phyloP scores from a whole-genome alignment of 495 filamentous ascomycete species.

The Arthonia radiata region DNA sequence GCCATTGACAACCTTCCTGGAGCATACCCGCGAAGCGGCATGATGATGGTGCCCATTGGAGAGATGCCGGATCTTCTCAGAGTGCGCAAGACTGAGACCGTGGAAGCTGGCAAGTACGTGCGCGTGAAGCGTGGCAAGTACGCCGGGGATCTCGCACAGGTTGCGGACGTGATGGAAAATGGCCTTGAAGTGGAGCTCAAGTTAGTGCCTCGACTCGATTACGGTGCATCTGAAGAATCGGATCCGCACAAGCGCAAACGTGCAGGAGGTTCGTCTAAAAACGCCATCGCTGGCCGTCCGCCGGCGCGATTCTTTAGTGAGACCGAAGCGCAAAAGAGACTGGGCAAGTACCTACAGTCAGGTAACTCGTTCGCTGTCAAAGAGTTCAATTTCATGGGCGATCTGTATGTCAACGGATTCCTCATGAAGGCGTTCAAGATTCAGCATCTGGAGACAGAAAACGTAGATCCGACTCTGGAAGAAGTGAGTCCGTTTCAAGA shows the following conservation, averaged over 20 bases:
- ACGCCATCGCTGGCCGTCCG: conserved; percentile 27
- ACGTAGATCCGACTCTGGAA: conserved; percentile 81
- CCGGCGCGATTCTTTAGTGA: conserved; percentile 87
- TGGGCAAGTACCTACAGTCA: conserved; percentile 38
- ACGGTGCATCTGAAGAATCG: conserved; percentile 19
- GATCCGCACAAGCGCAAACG: conserved; percentile 64
- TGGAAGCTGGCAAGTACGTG: conserved; percentile 77
- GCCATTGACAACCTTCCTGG: conserved; percentile 63
- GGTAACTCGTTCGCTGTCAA: conserved; percentile 35
- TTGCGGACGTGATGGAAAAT: conserved; percentile 80
- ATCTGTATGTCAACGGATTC: conserved; percentile 82
- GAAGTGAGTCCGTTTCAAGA: conserved; percentile 88
- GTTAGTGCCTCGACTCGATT: conserved; percentile 76
- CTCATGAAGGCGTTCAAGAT: conserved; percentile 86
- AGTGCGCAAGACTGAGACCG: conserved; percentile 59
- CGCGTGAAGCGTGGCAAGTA: conserved; percentile 70
- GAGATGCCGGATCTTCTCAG: conserved; percentile 94
- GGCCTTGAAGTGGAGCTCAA: conserved; percentile 68
- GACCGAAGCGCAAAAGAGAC: conserved; percentile 70
- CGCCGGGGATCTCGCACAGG: conserved; percentile 70
- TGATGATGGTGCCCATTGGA: conserved; percentile 75
- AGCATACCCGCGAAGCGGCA: conserved; percentile 61
- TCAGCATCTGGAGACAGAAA: conserved; percentile 52
- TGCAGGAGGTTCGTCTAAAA: conserved; percentile 18
- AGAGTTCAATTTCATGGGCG: conserved; percentile 57